Percentiles rank a stretch among this genome's conserved stretches.
Evolutionary conservation across 2,329 filamentous ascomycete genomes (phyloP).

Genomic region (Ceratocystiopsis sp.): DNA sequence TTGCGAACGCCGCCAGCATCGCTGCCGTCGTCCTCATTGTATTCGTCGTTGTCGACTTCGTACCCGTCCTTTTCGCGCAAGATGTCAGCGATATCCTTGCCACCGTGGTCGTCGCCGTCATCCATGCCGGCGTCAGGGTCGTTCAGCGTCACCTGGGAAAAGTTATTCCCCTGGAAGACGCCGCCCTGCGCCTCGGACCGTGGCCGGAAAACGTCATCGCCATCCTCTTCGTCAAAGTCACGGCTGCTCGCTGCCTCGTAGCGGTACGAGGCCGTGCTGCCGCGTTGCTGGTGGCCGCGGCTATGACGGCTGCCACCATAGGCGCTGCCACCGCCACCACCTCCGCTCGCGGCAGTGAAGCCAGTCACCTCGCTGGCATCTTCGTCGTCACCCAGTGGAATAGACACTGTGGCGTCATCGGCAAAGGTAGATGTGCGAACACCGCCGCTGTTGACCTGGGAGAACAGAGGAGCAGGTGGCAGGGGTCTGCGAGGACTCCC

Average conservation of each 20-base stretch:
- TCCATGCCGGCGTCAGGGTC: constrained; percentile 17
- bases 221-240: constrained; percentile 2
- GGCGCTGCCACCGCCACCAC: background rate
- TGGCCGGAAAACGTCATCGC: constrained; percentile 57
- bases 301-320: background rate
- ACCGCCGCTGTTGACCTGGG: constrained; percentile 18
- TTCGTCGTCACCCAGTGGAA: constrained; percentile 36
- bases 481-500: constrained; percentile 75
- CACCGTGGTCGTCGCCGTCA: constrained; percentile 9
- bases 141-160: constrained; percentile 37
- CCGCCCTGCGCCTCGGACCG: constrained; percentile 30
- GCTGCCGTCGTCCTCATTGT: constrained; percentile 37
- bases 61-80: constrained; percentile 1
- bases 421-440: constrained; percentile 34
- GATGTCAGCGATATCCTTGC: constrained; percentile 13
- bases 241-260: constrained; percentile 8
- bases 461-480: constrained; percentile 76
- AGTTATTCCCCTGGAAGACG: constrained; percentile 25
- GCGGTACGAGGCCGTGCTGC: constrained; percentile 5
- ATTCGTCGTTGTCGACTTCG: background rate
- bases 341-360: background rate
- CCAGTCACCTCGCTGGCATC: constrained; percentile 57
- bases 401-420: constrained; percentile 54
- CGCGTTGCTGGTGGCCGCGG: background rate
- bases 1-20: no score